Evolutionary conservation across 257 asterid genomes (phyloP).

Genomic region (Jaltomata sinuosa): DNA sequence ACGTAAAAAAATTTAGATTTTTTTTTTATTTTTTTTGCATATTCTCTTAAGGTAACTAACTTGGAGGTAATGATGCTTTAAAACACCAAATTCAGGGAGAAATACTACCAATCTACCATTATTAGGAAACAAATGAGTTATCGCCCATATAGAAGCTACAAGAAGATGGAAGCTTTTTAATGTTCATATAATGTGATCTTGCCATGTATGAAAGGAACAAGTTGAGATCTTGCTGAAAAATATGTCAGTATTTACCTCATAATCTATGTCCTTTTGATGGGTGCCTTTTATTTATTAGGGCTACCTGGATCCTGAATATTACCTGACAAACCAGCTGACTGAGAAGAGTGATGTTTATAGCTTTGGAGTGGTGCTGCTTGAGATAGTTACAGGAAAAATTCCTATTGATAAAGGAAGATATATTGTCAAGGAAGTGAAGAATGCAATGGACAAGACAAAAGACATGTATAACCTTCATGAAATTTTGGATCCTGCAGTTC

Average conservation of each 20-base stretch:
- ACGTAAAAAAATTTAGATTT: too few species aligned
- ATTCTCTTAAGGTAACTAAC: background rate
- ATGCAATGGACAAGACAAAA: constrained; percentile 47
- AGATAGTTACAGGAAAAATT: constrained; percentile 49
- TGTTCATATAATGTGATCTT: background rate
- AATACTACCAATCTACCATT: background rate
- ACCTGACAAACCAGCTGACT: constrained; percentile 71
- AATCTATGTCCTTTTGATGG: background rate
- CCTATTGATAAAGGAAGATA: constrained; percentile 77
- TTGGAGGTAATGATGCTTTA: background rate
- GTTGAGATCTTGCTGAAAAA: background rate
- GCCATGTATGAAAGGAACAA: background rate
- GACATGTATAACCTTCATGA: constrained; percentile 50
- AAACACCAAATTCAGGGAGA: background rate
- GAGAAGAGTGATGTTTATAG: constrained; percentile 93
- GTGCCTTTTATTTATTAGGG: constrained; percentile 35
- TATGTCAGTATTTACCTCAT: background rate
- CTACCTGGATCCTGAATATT: constrained; percentile 92
- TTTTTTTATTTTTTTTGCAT: background rate
- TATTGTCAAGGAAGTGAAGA: constrained; percentile 58
- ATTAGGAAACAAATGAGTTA: background rate
- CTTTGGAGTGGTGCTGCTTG: constrained; percentile 67
- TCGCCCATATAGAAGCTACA: background rate
- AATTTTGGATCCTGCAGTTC: constrained; percentile 56
- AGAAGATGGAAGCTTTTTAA: background rate